Base-by-base conservation (phyloP, 306 rosid genomes). In the Pyrus pyrifolia region DNA sequence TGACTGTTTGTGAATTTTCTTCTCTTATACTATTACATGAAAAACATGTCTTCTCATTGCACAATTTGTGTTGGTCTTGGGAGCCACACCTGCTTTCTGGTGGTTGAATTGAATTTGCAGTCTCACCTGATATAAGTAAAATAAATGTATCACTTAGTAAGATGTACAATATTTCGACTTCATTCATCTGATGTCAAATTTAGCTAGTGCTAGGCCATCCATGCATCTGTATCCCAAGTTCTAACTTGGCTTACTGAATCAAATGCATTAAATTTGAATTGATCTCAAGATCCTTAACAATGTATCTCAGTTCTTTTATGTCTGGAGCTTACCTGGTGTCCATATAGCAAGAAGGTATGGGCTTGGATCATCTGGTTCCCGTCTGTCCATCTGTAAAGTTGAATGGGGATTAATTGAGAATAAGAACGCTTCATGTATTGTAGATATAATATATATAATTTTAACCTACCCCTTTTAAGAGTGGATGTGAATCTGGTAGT, bases 331-430 rank as follows among this genome's bases (percentile, higher is more conserved):
- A 95, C 98, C 97, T 84, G 98, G 98, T 70, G 91, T 86, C 96
- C 98, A 95, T 87, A 92, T 90, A 61, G 97, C 96, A 82, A 95
- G 97, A 83, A 92, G 96, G 72, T 95, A 95, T 25, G 97, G 98
- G 78, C 96, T 92, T 53, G 98, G 98, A 77, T 95, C 98, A 79
- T 95, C 96, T 30, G 92, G 95, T 81, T 95, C 92, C 46, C 96
- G 85, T 79, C 70, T 82, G 77, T 92, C 92, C 93, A 90, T 88
- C 98, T 94, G 90, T 71, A 82, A 79, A 81, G 69, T 82, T 69
- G 51, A 70, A 51, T 69, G 68, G 71, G 31, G 42, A 62, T 73
- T 59, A 83, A 33, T 22, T 74, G 68, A 72, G 80, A 81, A 76
- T 21, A 5, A 51, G 46, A 61, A 21, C 29, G 61, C 64, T 75